Evolutionary conservation across 2,329 filamentous ascomycete species (phyloP).

Genomic region (Stagonosporopsis rhizophila): DNA sequence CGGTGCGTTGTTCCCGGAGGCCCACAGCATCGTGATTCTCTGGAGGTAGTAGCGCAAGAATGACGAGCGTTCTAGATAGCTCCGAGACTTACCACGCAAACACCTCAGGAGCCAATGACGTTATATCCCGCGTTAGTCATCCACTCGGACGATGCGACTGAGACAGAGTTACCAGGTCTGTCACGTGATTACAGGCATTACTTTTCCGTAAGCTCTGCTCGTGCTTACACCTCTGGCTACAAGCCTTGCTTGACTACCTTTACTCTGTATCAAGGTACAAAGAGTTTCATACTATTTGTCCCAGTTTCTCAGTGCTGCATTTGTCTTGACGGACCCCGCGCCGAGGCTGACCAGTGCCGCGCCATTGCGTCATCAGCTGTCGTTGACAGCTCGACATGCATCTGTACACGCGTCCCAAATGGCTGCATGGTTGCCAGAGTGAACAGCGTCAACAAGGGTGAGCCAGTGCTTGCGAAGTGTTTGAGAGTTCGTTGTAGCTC

Average conservation of each 20-base stretch:
- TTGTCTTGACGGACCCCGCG: slow-evolving; percentile 2
- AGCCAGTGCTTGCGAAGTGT: background rate
- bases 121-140: background rate
- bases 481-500: background rate
- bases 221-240: background rate
- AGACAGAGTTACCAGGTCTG: background rate
- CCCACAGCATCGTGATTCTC: slow-evolving; percentile 9
- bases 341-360: slow-evolving; percentile 6
- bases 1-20: slow-evolving; percentile 3
- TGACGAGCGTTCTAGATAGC: slow-evolving; percentile 8
- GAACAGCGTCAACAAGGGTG: slow-evolving; percentile 1
- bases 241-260: too few relatives aligned
- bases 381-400: slow-evolving; percentile 10
- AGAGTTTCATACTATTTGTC: background rate
- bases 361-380: slow-evolving; percentile 19
- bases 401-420: slow-evolving; percentile 12
- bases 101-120: slow-evolving; percentile 1
- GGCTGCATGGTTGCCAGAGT: slow-evolving; percentile 6
- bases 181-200: background rate
- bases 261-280: background rate
- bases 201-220: background rate
- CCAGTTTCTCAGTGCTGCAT: background rate
- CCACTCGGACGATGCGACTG: too few relatives aligned
- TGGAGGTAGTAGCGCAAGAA: slow-evolving; percentile 16
- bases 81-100: background rate